A percentile compares a stretch with the other conserved stretches of the same genome.
Evolutionary conservation across 2,329 filamentous ascomycete species (phyloP).

Genomic region (Teratosphaeria destructans): DNA sequence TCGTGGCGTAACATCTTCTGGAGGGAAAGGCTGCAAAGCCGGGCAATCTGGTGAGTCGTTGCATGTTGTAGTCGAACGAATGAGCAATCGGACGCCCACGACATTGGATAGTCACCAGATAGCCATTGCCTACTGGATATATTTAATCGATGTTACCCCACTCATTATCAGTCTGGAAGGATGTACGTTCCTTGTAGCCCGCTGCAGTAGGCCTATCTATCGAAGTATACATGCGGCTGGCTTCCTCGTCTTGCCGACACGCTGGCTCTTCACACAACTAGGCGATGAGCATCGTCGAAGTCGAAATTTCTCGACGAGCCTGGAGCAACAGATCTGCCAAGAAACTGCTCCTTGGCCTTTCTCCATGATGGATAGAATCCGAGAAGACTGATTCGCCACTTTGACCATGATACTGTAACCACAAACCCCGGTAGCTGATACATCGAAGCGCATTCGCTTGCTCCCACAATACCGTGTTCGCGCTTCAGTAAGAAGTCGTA

Average conservation of each 20-base stretch:
- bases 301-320: background rate
- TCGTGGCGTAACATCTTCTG: background rate
- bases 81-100: background rate
- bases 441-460: background rate
- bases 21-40: background rate
- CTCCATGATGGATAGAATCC: background rate
- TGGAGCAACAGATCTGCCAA: background rate
- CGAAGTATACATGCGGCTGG: background rate
- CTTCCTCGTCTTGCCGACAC: background rate
- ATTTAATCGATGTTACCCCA: background rate
- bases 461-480: background rate
- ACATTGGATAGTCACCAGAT: background rate
- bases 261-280: background rate
- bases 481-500: background rate
- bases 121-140: background rate
- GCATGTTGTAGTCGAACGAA: background rate
- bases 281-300: background rate
- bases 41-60: background rate
- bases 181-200: background rate
- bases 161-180: background rate
- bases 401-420: background rate
- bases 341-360: background rate
- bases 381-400: background rate
- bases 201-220: background rate
- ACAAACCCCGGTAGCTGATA: background rate